Evolutionary conservation across 2,329 filamentous ascomycete species (phyloP), one percentile per base, ranked within the genome.

Genomic region (Ceratocystis albifundus): DNA sequence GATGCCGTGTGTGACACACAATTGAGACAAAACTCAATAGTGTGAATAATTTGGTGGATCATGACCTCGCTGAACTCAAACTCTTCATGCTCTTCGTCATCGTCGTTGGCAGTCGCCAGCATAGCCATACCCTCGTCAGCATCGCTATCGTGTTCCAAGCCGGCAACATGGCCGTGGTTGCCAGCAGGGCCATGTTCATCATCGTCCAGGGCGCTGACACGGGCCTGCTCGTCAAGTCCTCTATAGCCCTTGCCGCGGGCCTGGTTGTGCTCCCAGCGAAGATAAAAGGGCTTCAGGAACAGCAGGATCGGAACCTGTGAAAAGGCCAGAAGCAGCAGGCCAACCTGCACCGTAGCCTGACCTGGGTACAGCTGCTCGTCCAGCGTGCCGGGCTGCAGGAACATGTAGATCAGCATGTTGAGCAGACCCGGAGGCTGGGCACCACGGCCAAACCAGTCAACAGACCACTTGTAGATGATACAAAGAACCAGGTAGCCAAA

Each of bases 391-490:
- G 94, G 94, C 70, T 87, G 85, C 71, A 99, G 78, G 80, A 99
- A 99, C 95, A 99, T 99, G 83, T 96, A 96, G 73, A 99, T 99
- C 73, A 99, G 81, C 93, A 97, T 97, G 82, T 99, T 99, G 69
- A 99, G 79, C 68, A 99, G 81, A 72, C 91, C 90, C 1, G 95
- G 94, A 1, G 95, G 90, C 69, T 84, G 82, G 53, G 81, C 82
- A 10, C 80, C 84, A 61, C 78, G 78, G 65, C 76, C 76, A 32
- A 74, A 71, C 94, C 94, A 99, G 76, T 99, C 87, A 46, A 96
- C 82, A 8, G 84, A 88, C 94, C 95, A 99, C 78, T 99, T 99
- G 82, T 95, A 97, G 71, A 99, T 78, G 73, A 99, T 96, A 72
- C 89, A 90, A 73, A 96, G 80, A 61, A 96, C 89, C 20, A 99